phyloP scores from a whole-genome alignment of 805 yeast species.

The Metschnikowia kunwiensis region DNA sequence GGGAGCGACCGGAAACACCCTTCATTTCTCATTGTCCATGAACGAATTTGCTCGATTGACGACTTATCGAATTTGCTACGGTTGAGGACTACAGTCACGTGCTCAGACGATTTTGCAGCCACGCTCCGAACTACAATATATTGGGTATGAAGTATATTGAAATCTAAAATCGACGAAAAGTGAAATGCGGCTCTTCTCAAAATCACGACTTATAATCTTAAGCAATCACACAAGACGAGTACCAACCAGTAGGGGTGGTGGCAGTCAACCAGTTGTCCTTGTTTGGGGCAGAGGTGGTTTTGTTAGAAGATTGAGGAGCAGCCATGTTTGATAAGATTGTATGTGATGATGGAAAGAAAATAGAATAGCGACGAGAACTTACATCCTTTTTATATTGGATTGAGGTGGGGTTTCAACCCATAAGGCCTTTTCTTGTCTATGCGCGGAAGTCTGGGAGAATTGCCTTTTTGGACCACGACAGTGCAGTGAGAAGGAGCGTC shows the following conservation, averaged over 20 bases:
- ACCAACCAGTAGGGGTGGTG: conserved; percentile 3
- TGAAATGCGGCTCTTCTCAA: too few relatives aligned
- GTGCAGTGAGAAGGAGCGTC: not conserved
- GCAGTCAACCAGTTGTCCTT: conserved; percentile 7
- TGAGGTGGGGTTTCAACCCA: not conserved
- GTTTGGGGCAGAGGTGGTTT: conserved; percentile 4
- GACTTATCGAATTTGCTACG: too few relatives aligned
- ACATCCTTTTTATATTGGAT: not conserved
- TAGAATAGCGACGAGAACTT: not conserved
- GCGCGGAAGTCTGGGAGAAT: conserved; percentile 1
- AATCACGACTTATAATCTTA: too few relatives aligned
- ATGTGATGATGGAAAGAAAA: conserved; percentile 1
- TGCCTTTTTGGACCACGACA: conserved; percentile 5
- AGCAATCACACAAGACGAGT: conserved; percentile 6
- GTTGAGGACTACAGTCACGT: too few relatives aligned
- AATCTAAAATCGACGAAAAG: too few relatives aligned
- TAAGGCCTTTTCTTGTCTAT: conserved; percentile 1
- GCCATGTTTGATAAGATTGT: conserved; percentile 2
- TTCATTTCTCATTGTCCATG: too few relatives aligned
- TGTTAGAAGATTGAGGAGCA: conserved; percentile 5
- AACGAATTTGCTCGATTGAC: too few relatives aligned
- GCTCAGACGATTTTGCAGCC: too few relatives aligned
- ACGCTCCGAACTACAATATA: too few relatives aligned
- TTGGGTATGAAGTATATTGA: too few relatives aligned
- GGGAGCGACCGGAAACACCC: too few relatives aligned